phyloP scores from a whole-genome alignment of 2,329 filamentous ascomycete genomes.

The Fusarium annulatum region DNA sequence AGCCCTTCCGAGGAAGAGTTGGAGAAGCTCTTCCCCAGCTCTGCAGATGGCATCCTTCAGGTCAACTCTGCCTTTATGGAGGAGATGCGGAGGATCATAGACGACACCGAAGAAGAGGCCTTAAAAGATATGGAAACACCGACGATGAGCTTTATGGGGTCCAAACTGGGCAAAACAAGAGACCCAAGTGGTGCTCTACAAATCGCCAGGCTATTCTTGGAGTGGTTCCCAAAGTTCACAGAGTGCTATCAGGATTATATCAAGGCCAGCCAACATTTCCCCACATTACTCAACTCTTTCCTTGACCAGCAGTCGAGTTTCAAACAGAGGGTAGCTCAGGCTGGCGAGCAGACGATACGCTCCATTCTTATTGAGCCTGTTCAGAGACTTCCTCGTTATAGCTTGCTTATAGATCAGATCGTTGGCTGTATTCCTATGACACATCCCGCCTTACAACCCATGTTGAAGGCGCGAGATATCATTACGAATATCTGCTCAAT shows the following conservation, averaged over 20 bases:
- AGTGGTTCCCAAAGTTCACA: constrained; percentile 94
- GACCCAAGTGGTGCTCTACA: constrained; percentile 82
- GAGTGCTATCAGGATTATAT: constrained; percentile 95
- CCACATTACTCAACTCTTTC: constrained; percentile 81
- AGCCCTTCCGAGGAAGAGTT: constrained; percentile 80
- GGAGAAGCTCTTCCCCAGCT: constrained; percentile 81
- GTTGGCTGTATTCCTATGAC: constrained; percentile 84
- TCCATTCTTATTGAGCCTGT: constrained; percentile 97
- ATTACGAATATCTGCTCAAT: constrained; percentile 97
- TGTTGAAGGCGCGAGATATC: constrained; percentile 91
- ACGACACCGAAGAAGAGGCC: constrained; percentile 85
- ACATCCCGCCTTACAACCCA: constrained; percentile 83
- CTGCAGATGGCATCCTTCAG: constrained; percentile 81
- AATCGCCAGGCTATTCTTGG: constrained; percentile 83
- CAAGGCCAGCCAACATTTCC: constrained; percentile 87
- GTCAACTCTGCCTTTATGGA: constrained; percentile 85
- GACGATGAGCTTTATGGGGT: constrained; percentile 56
- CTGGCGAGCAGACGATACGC: constrained; percentile 89
- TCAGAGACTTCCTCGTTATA: constrained; percentile 93
- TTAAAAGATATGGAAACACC: constrained; percentile 77
- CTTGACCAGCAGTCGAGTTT: constrained; percentile 86
- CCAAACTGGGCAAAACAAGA: constrained; percentile 61
- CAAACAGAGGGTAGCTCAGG: constrained; percentile 80
- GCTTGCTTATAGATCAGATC: constrained; percentile 95
- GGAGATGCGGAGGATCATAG: constrained; percentile 79